Conservation (phyloP, 345 rosid genomes). For the Camelina neglecta region DNA sequence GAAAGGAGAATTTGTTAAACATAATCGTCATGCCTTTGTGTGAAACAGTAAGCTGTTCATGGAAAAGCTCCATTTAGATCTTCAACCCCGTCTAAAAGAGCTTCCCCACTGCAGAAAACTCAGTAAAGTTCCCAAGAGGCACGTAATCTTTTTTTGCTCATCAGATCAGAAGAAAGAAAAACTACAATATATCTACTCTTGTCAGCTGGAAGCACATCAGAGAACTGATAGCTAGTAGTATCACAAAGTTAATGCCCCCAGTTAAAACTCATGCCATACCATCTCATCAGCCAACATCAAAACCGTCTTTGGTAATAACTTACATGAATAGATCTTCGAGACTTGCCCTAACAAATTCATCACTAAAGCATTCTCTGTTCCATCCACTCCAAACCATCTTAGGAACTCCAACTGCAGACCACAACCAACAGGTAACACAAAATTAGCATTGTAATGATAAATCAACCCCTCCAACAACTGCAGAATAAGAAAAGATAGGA, state of each 20-base stretch:
- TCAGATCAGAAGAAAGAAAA: not conserved
- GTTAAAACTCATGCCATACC: slow-evolving; percentile 47
- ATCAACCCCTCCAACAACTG: not conserved
- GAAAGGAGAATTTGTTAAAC: not conserved
- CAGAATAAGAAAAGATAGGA: slow-evolving; percentile 4
- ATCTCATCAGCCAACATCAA: slow-evolving; percentile 90
- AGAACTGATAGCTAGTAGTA: not conserved
- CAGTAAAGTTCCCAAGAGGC: not conserved
- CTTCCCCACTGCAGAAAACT: slow-evolving; percentile 22
- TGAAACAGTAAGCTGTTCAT: slow-evolving; percentile 6
- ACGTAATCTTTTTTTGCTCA: slow-evolving; percentile 32
- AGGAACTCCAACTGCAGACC: slow-evolving; percentile 73
- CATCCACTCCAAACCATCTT: slow-evolving; percentile 88
- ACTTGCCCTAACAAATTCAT: slow-evolving; percentile 91
- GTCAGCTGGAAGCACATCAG: slow-evolving; percentile 53
- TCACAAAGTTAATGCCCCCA: not conserved
- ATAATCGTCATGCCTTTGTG: slow-evolving; percentile 23
- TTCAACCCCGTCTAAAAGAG: slow-evolving; percentile 18
- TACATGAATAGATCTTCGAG: slow-evolving; percentile 89
- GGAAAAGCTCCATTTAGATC: slow-evolving; percentile 9
- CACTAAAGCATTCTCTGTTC: slow-evolving; percentile 73
- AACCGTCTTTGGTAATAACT: slow-evolving; percentile 84
- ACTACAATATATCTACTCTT: slow-evolving; percentile 62
- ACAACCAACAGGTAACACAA: not conserved
- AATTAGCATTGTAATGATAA: not conserved